phyloP scores from a whole-genome alignment of 1,284 basidiomycete species.

The Ceratobasidium sp. region DNA sequence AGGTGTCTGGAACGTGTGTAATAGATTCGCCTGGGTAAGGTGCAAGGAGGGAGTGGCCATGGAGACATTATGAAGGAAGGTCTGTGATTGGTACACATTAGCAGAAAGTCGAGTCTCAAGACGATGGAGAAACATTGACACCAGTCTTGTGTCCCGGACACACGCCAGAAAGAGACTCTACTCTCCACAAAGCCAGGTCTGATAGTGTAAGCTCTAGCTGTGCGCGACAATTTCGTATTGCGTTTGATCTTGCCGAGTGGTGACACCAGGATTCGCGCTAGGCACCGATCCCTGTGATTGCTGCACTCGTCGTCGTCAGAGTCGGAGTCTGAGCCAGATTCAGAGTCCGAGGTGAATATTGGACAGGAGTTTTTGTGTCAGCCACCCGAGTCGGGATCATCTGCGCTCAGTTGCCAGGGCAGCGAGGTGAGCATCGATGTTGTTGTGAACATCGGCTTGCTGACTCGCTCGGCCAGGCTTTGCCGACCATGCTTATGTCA shows the following conservation, averaged over 20 bases:
- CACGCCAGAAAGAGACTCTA: slow-evolving; percentile 14
- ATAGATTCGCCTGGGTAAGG: slow-evolving; percentile 48
- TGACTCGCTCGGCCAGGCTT: too few relatives aligned
- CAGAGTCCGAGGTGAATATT: not conserved
- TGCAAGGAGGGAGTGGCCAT: slow-evolving; percentile 60
- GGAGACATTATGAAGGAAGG: slow-evolving; percentile 55
- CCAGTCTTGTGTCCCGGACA: slow-evolving; percentile 48
- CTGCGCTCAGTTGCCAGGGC: too few relatives aligned
- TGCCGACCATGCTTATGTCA: too few relatives aligned
- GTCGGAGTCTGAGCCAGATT: slow-evolving; percentile 18
- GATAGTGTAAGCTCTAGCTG: slow-evolving; percentile 46
- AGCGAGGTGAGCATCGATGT: too few relatives aligned
- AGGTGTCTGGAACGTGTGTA: slow-evolving; percentile 61
- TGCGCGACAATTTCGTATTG: slow-evolving; percentile 43
- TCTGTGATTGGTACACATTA: slow-evolving; percentile 27
- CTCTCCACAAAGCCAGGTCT: slow-evolving; percentile 44
- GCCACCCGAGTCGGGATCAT: not conserved
- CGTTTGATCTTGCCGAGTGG: not conserved
- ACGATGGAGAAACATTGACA: slow-evolving; percentile 46
- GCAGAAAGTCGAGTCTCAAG: not conserved
- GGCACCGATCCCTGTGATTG: not conserved
- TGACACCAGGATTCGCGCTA: not conserved
- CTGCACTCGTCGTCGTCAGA: not conserved
- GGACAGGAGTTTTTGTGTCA: not conserved
- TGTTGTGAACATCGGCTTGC: too few relatives aligned